phyloP scores from a whole-genome alignment of 1,284 basidiomycete species.

The Entoloma clypeatum region DNA sequence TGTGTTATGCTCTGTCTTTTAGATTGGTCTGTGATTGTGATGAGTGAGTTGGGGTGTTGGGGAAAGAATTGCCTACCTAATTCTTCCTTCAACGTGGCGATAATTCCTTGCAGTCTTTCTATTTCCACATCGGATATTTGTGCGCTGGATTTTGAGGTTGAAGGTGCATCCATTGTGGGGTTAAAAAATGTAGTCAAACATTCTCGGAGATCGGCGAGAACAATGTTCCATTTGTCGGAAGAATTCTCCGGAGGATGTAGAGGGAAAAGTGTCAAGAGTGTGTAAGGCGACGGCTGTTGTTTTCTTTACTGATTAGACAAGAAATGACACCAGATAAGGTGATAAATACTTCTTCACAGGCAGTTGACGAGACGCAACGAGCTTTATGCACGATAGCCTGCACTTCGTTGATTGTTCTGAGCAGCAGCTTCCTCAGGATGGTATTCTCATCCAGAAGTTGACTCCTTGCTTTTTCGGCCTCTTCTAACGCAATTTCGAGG shows the following conservation, averaged over 20 bases:
- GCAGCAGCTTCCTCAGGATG: conserved; percentile 62
- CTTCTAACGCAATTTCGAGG: conserved; percentile 68
- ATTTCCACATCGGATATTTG: conserved; percentile 34
- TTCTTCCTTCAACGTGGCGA: conserved; percentile 49
- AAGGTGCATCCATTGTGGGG: conserved; percentile 16
- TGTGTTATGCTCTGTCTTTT: conserved; percentile 44
- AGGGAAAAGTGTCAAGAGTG: conserved; percentile 56
- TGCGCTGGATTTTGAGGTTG: conserved; percentile 13
- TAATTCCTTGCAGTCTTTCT: conserved; percentile 42
- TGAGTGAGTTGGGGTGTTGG: conserved; percentile 5
- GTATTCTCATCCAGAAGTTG: conserved; percentile 70
- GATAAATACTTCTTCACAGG: conserved; percentile 41
- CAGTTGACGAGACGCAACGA: conserved; percentile 32
- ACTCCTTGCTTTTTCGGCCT: conserved; percentile 67
- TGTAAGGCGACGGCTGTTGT: conserved; percentile 43
- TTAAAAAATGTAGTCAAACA: conserved; percentile 20
- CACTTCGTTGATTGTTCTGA: conserved; percentile 68
- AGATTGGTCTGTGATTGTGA: conserved; percentile 39
- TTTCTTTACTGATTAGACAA: conserved; percentile 1
- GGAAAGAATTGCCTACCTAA: conserved; percentile 42
- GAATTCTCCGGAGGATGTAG: conserved; percentile 49
- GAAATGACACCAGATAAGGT: neutral
- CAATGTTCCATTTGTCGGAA: conserved; percentile 45
- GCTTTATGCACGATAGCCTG: conserved; percentile 50
- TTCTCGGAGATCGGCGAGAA: conserved; percentile 46